A percentile compares a stretch with the other conserved stretches of the same genome.
Conservation (phyloP, 139 green algal genomes). For the Volvox africanus region DNA sequence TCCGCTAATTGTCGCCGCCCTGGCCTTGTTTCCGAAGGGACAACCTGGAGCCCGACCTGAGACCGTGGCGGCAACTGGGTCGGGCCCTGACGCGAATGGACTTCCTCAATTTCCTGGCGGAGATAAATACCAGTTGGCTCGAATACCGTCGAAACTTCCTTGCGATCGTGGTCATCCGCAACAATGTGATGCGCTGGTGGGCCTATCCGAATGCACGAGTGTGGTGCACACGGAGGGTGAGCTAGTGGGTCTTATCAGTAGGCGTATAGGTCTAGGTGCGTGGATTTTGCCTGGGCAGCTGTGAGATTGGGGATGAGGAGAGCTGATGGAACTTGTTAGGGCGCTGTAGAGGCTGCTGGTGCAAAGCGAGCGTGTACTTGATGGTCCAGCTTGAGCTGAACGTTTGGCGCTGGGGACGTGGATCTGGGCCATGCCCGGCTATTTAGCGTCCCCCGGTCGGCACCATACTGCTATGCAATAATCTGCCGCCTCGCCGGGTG, state of each 20-base stretch:
- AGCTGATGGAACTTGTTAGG: no score
- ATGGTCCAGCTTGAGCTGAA: no score
- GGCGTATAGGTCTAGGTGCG: not conserved
- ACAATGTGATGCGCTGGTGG: conserved; percentile 54
- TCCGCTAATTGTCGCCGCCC: not conserved
- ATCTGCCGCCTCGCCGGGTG: not conserved
- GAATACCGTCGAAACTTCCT: conserved; percentile 62
- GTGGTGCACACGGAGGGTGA: conserved; percentile 58
- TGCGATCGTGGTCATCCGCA: conserved; percentile 55
- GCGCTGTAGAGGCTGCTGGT: no score
- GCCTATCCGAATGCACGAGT: conserved; percentile 49
- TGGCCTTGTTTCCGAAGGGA: conserved; percentile 36
- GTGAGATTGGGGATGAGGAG: not conserved
- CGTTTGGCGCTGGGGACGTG: no score
- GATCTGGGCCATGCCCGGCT: no score
- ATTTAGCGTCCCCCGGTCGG: no score
- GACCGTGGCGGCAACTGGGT: conserved; percentile 33
- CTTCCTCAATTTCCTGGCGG: conserved; percentile 52
- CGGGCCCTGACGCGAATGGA: conserved; percentile 33
- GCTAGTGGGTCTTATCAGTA: not conserved
- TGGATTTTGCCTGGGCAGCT: not conserved
- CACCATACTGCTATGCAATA: not conserved
- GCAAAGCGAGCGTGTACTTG: no score
- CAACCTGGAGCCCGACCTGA: conserved; percentile 59
- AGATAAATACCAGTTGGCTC: conserved; percentile 52